Conservation (phyloP, 805 yeast genomes). For the Yarrowia phangngaensis region DNA sequence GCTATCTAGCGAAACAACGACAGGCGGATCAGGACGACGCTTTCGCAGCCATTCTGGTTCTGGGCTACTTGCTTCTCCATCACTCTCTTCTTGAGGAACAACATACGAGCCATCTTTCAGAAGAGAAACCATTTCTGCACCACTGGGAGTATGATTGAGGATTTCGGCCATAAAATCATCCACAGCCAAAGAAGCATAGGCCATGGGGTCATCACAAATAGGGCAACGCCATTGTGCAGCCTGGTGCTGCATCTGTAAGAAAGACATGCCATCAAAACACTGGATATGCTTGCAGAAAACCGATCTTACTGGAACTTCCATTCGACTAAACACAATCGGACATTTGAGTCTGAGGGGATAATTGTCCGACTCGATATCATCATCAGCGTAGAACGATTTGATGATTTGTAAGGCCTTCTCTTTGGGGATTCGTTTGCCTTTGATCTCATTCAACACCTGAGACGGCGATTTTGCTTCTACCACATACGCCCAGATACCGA, state of each 20-base stretch:
- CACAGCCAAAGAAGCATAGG: slow-evolving; percentile 57
- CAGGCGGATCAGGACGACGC: slow-evolving; percentile 35
- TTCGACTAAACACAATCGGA: slow-evolving; percentile 69
- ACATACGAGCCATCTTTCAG: slow-evolving; percentile 73
- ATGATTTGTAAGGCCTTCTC: slow-evolving; percentile 47
- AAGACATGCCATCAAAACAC: slow-evolving; percentile 81
- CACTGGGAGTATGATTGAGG: slow-evolving; percentile 49
- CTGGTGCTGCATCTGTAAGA: slow-evolving; percentile 68
- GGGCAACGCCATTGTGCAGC: slow-evolving; percentile 89
- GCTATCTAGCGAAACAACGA: slow-evolving; percentile 51
- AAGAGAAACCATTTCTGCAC: slow-evolving; percentile 63
- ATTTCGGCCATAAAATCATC: slow-evolving; percentile 72
- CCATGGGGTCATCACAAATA: slow-evolving; percentile 56
- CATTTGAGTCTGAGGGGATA: slow-evolving; percentile 68
- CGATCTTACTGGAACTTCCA: slow-evolving; percentile 70
- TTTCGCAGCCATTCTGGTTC: slow-evolving; percentile 11
- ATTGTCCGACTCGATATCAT: slow-evolving; percentile 64
- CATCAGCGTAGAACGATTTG: slow-evolving; percentile 52
- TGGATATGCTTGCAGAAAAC: slow-evolving; percentile 72
- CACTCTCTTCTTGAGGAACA: slow-evolving; percentile 37
- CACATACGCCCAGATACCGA: slow-evolving; percentile 50
- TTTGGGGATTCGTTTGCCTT: slow-evolving; percentile 49
- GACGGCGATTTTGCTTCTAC: slow-evolving; percentile 50
- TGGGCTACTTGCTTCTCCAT: slow-evolving; percentile 20
- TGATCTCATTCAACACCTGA: slow-evolving; percentile 44